These are phyloP conservation scores for Fusarium sp. DNA, from an alignment of 2,329 filamentous ascomycete species.

Conservation along the genomic window DNA sequence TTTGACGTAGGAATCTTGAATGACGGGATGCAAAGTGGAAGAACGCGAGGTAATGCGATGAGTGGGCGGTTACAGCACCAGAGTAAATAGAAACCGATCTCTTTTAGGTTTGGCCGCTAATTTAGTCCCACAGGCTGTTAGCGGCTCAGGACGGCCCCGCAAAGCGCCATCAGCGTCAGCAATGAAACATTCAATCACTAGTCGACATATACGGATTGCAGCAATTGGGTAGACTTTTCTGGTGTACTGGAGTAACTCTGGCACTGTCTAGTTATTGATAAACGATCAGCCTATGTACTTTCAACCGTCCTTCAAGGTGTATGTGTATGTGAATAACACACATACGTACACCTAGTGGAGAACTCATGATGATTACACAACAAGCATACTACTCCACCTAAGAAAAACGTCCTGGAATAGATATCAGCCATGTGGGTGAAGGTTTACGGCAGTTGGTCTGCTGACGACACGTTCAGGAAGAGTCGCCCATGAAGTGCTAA, in stretches of 20 bases:
- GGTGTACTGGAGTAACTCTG: not conserved
- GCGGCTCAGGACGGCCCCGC: slow-evolving; percentile 34
- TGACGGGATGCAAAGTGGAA: slow-evolving; percentile 31
- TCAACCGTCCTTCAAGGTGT: not conserved
- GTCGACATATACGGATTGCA: slow-evolving; percentile 2
- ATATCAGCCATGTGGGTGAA: not conserved
- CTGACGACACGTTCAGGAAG: too few species aligned
- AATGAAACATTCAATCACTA: slow-evolving; percentile 17
- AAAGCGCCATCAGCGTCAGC: slow-evolving; percentile 17
- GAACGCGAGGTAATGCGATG: slow-evolving; percentile 40
- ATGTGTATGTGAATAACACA: not conserved
- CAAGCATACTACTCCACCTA: too few species aligned
- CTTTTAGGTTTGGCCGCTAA: slow-evolving; percentile 38
- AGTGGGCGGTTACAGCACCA: slow-evolving; percentile 29
- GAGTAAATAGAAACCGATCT: slow-evolving; percentile 42
- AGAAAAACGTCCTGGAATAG: not conserved
- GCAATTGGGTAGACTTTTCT: not conserved
- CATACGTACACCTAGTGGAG: not conserved
- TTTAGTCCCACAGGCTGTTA: slow-evolving; percentile 33
- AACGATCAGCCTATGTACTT: not conserved
- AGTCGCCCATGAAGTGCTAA: too few species aligned
- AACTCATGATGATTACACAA: slow-evolving; percentile 11
- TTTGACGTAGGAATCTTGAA: slow-evolving; percentile 18
- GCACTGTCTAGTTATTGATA: not conserved
- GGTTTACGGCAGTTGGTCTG: not conserved